These are phyloP conservation scores for Clavispora asparagi DNA, from an alignment of 805 yeast species.

Conservation along the genomic window DNA sequence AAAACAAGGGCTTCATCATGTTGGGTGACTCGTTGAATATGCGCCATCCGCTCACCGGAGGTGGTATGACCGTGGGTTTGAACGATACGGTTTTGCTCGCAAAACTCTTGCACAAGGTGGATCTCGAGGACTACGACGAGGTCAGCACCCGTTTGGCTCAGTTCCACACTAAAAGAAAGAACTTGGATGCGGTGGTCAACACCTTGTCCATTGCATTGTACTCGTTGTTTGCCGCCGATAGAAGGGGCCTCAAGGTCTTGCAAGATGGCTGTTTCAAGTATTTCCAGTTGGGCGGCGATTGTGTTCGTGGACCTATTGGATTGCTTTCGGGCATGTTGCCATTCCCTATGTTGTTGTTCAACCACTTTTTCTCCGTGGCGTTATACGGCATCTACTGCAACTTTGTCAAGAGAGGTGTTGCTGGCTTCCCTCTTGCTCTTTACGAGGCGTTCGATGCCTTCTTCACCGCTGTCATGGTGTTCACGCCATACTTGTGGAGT, in stretches of 20 bases:
- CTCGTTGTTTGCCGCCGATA: conserved; percentile 85
- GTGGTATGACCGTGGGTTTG: conserved; percentile 98
- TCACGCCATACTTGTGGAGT: conserved; percentile 68
- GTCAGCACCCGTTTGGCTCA: conserved; percentile 54
- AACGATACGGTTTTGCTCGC: conserved; percentile 75
- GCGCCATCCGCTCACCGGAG: conserved; percentile 98
- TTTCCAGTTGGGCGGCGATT: conserved; percentile 78
- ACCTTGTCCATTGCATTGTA: conserved; percentile 87
- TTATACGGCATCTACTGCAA: conserved; percentile 74
- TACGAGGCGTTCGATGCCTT: conserved; percentile 64
- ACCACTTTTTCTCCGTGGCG: conserved; percentile 89
- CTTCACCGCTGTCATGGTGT: conserved; percentile 68
- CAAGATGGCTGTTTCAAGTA: conserved; percentile 89
- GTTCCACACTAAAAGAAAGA: conserved; percentile 77
- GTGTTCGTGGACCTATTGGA: conserved; percentile 73
- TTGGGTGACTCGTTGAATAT: conserved; percentile 93
- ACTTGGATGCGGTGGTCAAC: conserved; percentile 77
- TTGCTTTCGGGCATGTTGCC: conserved; percentile 80
- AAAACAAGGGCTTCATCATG: conserved; percentile 67
- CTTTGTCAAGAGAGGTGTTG: conserved; percentile 57
- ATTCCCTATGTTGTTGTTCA: conserved; percentile 65
- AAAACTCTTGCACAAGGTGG: conserved; percentile 50
- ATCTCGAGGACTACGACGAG: conserved; percentile 51
- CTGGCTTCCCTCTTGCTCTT: conserved; percentile 66
- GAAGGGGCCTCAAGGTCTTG: conserved; percentile 54